Evolutionary conservation across 768 basidiomycete species (phyloP).

Genomic region (Mycena alexandri): DNA sequence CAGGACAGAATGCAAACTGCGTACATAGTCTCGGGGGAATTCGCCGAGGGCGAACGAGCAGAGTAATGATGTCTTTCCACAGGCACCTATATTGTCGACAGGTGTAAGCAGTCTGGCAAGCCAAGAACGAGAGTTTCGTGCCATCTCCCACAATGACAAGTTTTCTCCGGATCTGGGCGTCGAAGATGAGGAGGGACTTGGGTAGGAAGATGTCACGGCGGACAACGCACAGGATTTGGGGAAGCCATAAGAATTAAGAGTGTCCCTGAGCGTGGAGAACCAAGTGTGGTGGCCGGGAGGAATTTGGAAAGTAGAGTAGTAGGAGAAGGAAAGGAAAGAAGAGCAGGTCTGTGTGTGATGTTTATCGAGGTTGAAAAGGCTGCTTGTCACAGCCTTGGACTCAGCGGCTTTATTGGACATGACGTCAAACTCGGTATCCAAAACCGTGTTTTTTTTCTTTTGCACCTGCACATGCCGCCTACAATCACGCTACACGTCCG

Average conservation of each 20-base stretch:
- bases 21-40: constrained; percentile 95
- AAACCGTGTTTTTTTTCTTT: not conserved
- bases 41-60: constrained; percentile 95
- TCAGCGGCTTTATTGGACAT: too few relatives aligned
- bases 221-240: constrained; percentile 69
- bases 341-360: constrained; percentile 13
- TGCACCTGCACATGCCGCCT: constrained; percentile 9
- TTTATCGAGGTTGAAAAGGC: constrained; percentile 6
- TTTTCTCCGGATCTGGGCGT: constrained; percentile 87
- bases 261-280: constrained; percentile 40
- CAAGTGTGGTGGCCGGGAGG: constrained; percentile 23
- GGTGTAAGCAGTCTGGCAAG: constrained; percentile 39
- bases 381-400: constrained; percentile 11
- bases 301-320: constrained; percentile 36
- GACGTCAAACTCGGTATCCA: not conserved
- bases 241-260: constrained; percentile 47
- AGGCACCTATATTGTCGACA: constrained; percentile 73
- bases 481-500: not conserved
- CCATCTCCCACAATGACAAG: constrained; percentile 98
- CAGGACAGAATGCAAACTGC: constrained; percentile 48
- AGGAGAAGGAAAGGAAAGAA: constrained; percentile 42
- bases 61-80: constrained; percentile 94
- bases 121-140: constrained; percentile 52
- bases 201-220: constrained; percentile 16
- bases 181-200: constrained; percentile 23